Base-by-base conservation (phyloP, 371 early-diverging fungal species). In the Parasitella parasitica region DNA sequence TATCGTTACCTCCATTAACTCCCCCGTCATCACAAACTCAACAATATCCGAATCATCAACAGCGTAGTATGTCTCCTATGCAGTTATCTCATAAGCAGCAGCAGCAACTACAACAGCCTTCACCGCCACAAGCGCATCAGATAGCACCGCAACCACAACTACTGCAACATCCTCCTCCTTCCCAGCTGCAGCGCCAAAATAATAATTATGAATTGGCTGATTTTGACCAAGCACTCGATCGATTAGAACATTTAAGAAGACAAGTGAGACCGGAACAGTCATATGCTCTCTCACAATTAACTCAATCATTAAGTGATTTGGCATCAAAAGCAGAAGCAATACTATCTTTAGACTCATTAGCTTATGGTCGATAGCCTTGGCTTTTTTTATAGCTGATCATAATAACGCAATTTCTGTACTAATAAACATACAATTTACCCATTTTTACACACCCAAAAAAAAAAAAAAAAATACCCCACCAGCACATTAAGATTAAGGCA, bases 231-330 rank as follows among this genome's bases (percentile, higher is more conserved):
- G 66, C 68, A 2, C 28, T 75, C 3, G 69, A 64, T 20, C 27
- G 59, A 18, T 53, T 75, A 24, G 61, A 71, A 30, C 61, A 61
- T 18, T 39, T 75, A 26, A 66, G 75, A 58, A 68, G 69, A 68
- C 68, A 66, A 57, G 71, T 71, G 8, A 61, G 69, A 57, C 71
- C 68, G 15, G 75, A 75, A 18, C 75, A 75, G 51, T 61, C 69
- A 26, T 63, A 66, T 61, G 69, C 75, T 18, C 46, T 75, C 9
- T 66, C 75, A 22, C 67, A 69, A 61, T 35, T 75, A 11, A 68
- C 64, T 11, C 64, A 66, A 49, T 54, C 68, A 8, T 52, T 75
- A 26, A 55, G 56, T 36, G 67, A 71, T 30, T 56, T 75, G 5
- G 71, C 69, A 8, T 52, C 69, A 24, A 67, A 75, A 50, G 67